Base-by-base conservation (phyloP, 192 early-diverging fungal genomes). In the Coemansia sp. region DNA sequence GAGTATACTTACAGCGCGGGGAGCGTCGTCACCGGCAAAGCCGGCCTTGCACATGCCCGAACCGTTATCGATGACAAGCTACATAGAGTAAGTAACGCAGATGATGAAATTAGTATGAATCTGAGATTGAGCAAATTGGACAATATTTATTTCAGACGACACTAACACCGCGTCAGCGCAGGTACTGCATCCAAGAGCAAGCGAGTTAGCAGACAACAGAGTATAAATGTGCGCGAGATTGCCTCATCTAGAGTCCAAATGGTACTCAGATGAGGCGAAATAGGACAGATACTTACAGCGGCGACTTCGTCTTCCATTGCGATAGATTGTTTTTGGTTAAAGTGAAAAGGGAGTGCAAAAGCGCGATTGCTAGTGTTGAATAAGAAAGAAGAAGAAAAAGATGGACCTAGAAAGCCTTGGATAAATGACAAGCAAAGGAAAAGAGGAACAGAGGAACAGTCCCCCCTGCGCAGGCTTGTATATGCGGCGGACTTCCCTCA, bases 21-120 rank as follows among this genome's bases (percentile, higher is more conserved):
- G 93, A 63, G 93, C 93, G 68, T 95, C 93, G 85, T 95, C 93
- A 75, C 93, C 93, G 78, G 93, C 93, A 81, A 95, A 95, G 80
- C 93, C 93, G 86, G 93, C 93, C 87, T 95, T 95, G 89, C 93
- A 95, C 93, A 95, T 95, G 81, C 94, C 92, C 81, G 94, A 95
- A 80, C 94, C 94, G 85, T 94, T 94, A 85, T 95, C 94, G 79
- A 95, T 93, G 75, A 94, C 94, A 79, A 93, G 83, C 89, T 87
- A 85, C 73, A 76, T 12, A 15, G 13, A 61, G 57, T 47, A 47
- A n/a, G 24, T 24, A 40, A 46, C 12, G 64, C 34, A 71, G 52
- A 36, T 67, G 36, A 31, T 58, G 34, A 63, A 65, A 58, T n/a
- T 44, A 52, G 57, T 40, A 68, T 72, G 66, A 69, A 70, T 61